phyloP scores from a whole-genome alignment of 495 filamentous ascomycete species.

The Lophiotrema nucula region DNA sequence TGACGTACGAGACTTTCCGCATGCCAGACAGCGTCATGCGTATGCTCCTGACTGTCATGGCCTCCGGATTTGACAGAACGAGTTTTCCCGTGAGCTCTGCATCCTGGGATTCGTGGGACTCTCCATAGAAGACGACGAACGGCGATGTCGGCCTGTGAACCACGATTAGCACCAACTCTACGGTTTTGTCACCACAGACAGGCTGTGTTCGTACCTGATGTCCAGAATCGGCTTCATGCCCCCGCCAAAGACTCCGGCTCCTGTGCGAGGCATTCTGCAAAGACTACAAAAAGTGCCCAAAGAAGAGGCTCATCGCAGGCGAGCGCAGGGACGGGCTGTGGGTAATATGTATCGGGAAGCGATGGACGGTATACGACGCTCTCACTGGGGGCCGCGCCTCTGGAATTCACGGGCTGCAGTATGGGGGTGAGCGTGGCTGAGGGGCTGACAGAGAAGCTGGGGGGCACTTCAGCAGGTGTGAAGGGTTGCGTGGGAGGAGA shows the following conservation, averaged over 20 bases:
- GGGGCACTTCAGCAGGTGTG: background rate
- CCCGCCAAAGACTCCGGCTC: conserved; percentile 25
- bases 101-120: conserved; percentile 35
- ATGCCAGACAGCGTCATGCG: conserved; percentile 39
- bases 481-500: background rate
- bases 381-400: background rate
- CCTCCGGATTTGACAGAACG: conserved; percentile 38
- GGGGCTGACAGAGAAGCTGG: conserved; percentile 3
- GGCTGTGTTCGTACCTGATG: conserved; percentile 27
- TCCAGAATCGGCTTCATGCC: conserved; percentile 31
- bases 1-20: conserved; percentile 41
- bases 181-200: background rate
- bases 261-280: conserved; percentile 22
- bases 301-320: conserved; percentile 7
- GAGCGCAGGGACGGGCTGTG: background rate
- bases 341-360: conserved; percentile 15
- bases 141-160: conserved; percentile 36
- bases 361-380: background rate
- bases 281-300: conserved; percentile 6
- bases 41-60: conserved; percentile 39
- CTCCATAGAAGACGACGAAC: conserved; percentile 44
- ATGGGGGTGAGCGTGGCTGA: conserved; percentile 18
- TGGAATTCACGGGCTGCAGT: background rate
- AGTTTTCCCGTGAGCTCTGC: conserved; percentile 41
- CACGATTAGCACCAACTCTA: conserved; percentile 13